phyloP scores from a whole-genome alignment of 192 early-diverging fungal genomes.

The Polychytrium aggregatum region DNA sequence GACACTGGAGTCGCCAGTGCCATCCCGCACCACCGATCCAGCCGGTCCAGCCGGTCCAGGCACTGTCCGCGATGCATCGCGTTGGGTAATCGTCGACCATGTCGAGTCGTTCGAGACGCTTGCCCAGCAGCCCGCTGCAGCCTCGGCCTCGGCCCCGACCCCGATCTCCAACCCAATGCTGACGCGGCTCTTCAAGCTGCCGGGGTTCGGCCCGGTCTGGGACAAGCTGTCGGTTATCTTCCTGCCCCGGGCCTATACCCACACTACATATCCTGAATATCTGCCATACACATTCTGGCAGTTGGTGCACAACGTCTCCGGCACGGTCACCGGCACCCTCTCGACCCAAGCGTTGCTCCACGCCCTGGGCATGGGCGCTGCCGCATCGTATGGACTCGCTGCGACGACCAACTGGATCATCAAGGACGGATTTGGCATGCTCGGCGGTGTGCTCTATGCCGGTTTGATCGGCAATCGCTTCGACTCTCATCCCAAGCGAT shows the following conservation, averaged over 20 bases:
- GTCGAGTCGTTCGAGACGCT: too few relatives aligned
- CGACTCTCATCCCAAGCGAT: conserved; percentile 73
- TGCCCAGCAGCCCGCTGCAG: too few relatives aligned
- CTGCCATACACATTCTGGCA: conserved; percentile 64
- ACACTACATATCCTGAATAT: conserved; percentile 65
- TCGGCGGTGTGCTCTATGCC: conserved; percentile 77
- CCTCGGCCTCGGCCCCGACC: too few relatives aligned
- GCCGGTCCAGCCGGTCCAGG: too few relatives aligned
- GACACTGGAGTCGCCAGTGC: too few relatives aligned
- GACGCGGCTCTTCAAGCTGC: too few relatives aligned
- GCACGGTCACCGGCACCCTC: conserved; percentile 59
- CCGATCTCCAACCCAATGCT: too few relatives aligned
- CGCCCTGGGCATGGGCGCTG: conserved; percentile 69
- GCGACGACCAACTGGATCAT: conserved; percentile 86
- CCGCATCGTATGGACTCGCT: conserved; percentile 30
- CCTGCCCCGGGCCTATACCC: conserved; percentile 64
- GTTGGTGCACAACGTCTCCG: conserved; percentile 65
- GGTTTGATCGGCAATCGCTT: conserved; percentile 62
- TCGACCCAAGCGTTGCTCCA: conserved; percentile 76
- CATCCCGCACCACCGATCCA: too few relatives aligned
- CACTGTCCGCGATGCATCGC: too few relatives aligned
- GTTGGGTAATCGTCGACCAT: too few relatives aligned
- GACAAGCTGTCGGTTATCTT: conserved; percentile 32
- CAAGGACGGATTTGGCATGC: conserved; percentile 79
- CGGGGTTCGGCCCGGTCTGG: background rate